phyloP scores from a whole-genome alignment of 129 eudicot species.

The Centaurea solstitialis region DNA sequence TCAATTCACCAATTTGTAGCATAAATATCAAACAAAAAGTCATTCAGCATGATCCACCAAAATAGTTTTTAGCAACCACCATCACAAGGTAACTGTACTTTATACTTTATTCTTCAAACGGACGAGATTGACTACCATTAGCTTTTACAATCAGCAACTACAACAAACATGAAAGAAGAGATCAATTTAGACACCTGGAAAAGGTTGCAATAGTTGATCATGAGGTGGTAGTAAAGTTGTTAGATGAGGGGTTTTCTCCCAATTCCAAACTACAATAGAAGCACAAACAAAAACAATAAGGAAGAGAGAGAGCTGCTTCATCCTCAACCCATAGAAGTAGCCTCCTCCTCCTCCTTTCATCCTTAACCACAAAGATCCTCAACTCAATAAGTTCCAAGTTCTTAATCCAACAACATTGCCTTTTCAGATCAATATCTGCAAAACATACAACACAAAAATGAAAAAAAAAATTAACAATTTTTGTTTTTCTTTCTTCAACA shows the following conservation, averaged over 20 bases:
- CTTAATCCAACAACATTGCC: slow-evolving; percentile 1
- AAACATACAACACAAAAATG: background rate
- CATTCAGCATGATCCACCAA: background rate
- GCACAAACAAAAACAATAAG: slow-evolving; percentile 37
- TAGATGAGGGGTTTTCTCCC: slow-evolving; percentile 43
- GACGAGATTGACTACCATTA: background rate
- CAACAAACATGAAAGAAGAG: background rate
- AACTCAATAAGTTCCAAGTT: background rate
- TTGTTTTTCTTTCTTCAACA: background rate
- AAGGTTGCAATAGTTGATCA: slow-evolving; percentile 28
- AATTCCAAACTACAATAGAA: slow-evolving; percentile 36
- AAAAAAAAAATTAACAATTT: background rate
- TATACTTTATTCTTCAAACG: background rate
- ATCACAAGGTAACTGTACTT: background rate
- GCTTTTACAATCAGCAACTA: background rate
- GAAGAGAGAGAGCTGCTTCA: slow-evolving; percentile 44
- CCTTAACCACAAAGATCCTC: too few species aligned
- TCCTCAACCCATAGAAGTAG: slow-evolving; percentile 31
- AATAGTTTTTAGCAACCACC: background rate
- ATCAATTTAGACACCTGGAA: slow-evolving; percentile 36
- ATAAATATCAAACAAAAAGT: background rate
- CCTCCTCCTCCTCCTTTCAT: slow-evolving; percentile 46
- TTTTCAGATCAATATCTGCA: slow-evolving; percentile 14
- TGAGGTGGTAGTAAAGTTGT: slow-evolving; percentile 33
- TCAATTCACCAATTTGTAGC: background rate